These are phyloP conservation scores for Amphirosellinia nigrospora DNA, from an alignment of 495 filamentous ascomycete species.

Conservation along the genomic window DNA sequence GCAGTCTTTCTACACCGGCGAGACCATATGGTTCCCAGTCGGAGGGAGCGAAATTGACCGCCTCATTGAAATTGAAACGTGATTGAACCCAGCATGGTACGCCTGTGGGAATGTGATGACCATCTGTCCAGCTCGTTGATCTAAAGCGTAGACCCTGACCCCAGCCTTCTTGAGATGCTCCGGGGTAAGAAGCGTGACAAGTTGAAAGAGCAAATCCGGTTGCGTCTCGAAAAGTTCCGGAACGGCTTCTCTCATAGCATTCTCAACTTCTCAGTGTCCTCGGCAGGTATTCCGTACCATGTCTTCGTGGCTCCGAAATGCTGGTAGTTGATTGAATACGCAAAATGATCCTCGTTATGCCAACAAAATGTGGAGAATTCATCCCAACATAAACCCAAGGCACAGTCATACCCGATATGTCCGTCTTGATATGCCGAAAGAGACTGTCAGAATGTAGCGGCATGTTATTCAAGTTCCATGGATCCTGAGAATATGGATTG, in stretches of 20 bases:
- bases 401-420: constrained; percentile 99
- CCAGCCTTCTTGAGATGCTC: constrained; percentile 95
- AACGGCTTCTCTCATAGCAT: constrained; percentile 92
- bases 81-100: constrained; percentile 93
- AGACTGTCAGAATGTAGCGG: constrained; percentile 90
- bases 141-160: constrained; percentile 88
- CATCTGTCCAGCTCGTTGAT: constrained; percentile 94
- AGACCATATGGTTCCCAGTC: constrained; percentile 97
- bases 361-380: constrained; percentile 99
- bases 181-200: constrained; percentile 92
- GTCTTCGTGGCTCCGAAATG: constrained; percentile 99
- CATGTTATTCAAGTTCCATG: constrained; percentile 96
- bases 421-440: constrained; percentile 95
- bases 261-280: constrained; percentile 90
- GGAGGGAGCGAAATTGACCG: constrained; percentile 95
- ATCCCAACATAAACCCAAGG: constrained; percentile 99
- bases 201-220: constrained; percentile 94
- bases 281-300: constrained; percentile 97
- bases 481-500: constrained; percentile 83
- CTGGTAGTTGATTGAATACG: constrained; percentile 98
- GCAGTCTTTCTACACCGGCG: constrained; percentile 81
- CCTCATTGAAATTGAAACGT: constrained; percentile 98
- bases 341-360: constrained; percentile 98
- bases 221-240: constrained; percentile 97
- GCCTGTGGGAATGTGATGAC: constrained; percentile 94